Conservation (phyloP, 331 rosid species). For the Dryas integrifolia region DNA sequence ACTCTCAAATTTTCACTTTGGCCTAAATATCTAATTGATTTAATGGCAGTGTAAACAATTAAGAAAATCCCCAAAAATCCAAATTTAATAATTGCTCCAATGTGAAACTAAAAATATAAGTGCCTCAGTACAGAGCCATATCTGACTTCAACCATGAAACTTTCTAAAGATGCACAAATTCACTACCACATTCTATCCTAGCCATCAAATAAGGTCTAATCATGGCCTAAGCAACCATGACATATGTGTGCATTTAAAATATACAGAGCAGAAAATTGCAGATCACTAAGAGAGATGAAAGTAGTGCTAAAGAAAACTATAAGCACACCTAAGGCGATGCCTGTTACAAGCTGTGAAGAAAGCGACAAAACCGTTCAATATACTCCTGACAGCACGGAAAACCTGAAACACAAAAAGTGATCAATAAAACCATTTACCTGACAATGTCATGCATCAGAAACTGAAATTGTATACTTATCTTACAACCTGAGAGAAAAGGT, state of each 20-base stretch:
- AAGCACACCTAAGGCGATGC: slow-evolving; percentile 86
- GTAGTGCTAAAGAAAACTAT: not conserved
- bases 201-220: not conserved
- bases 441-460: slow-evolving; percentile 14
- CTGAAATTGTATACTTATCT: slow-evolving; percentile 1
- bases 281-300: not conserved
- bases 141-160: not conserved
- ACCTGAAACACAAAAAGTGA: slow-evolving; percentile 48
- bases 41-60: not conserved
- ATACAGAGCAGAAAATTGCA: not conserved
- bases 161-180: not conserved
- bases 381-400: slow-evolving; percentile 85
- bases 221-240: not conserved
- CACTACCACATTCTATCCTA: not conserved
- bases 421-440: slow-evolving; percentile 24
- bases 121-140: too few species aligned
- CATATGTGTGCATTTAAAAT: not conserved
- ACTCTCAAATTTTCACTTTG: too few species aligned
- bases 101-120: too few species aligned
- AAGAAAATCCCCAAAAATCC: too few species aligned
- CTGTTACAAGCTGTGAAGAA: slow-evolving; percentile 89
- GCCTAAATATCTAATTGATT: not conserved
- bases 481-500: slow-evolving; percentile 90
- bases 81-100: too few species aligned
- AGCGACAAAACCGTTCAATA: slow-evolving; percentile 77